phyloP scores from a whole-genome alignment of 306 rosid species.

The Cercis canadensis region DNA sequence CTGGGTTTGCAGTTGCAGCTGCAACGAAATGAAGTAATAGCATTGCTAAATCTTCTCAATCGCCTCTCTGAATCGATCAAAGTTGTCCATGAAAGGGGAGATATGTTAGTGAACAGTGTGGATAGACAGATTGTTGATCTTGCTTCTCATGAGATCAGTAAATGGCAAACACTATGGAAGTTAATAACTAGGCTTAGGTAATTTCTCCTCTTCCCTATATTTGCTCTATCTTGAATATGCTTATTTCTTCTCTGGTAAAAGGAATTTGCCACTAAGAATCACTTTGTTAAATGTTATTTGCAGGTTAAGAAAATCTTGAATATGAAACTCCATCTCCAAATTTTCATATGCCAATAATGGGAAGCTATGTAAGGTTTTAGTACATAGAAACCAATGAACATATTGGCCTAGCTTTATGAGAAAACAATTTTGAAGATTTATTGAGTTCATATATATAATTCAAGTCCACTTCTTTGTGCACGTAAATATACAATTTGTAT shows the following conservation, averaged over 20 bases:
- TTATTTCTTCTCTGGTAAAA: background rate
- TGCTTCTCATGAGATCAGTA: constrained; percentile 34
- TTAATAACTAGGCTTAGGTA: constrained; percentile 33
- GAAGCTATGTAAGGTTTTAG: too few species aligned
- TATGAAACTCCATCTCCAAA: background rate
- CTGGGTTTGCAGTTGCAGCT: constrained; percentile 44
- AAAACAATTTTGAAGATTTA: background rate
- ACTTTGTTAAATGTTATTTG: background rate
- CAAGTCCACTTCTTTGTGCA: background rate
- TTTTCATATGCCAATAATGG: background rate
- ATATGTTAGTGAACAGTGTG: constrained; percentile 37
- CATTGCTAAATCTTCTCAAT: constrained; percentile 61
- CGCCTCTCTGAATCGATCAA: constrained; percentile 66
- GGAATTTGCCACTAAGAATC: background rate
- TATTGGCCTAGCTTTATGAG: background rate
- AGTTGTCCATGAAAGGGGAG: constrained; percentile 52
- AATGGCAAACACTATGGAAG: constrained; percentile 47
- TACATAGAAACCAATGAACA: background rate
- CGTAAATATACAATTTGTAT: background rate
- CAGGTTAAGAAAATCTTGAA: constrained; percentile 3
- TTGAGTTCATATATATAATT: background rate
- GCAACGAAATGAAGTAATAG: constrained; percentile 72
- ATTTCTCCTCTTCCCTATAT: background rate
- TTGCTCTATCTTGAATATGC: background rate
- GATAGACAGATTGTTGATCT: constrained; percentile 37